Base-by-base conservation (phyloP, 73 alveolate species). In the Diophrys sp. region DNA sequence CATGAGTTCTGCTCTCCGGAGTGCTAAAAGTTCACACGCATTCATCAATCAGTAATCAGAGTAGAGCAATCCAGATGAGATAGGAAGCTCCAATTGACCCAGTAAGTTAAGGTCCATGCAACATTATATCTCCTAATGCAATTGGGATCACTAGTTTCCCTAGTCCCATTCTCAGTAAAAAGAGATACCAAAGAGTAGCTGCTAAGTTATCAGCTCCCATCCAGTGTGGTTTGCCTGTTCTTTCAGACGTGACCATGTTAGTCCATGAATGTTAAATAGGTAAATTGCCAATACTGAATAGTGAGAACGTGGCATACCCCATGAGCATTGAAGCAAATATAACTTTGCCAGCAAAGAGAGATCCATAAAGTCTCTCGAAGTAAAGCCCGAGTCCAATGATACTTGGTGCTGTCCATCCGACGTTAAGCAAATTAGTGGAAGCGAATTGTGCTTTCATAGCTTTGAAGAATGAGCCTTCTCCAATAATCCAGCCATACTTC, bases 31-130 rank as follows among this genome's bases (percentile, higher is more conserved):
- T n/a, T n/a, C n/a, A n/a, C n/a, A n/a, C n/a, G n/a, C n/a, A n/a
- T n/a, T n/a, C n/a, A n/a, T n/a, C n/a, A n/a, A n/a, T n/a, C n/a
- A n/a, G n/a, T n/a, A n/a, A n/a, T n/a, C n/a, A n/a, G n/a, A n/a
- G n/a, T n/a, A n/a, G n/a, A n/a, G n/a, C n/a, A n/a, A n/a, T n/a
- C n/a, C n/a, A n/a, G n/a, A n/a, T n/a, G n/a, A n/a, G n/a, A n/a
- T n/a, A n/a, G n/a, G 62, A 44, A 44, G 62, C 62, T 44, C 62
- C 62, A 44, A n/a, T n/a, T n/a, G n/a, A n/a, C n/a, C 62, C 62
- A 5, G 18, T 11, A 18, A 44, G n/a, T 11, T 44, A 18, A 11
- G 62, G 62, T 5, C 62, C 62, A 44, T 44, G 62, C 62, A 44
- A 5, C 5, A 18, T 18, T 44, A 44, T 18, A 44, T 44, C 62